phyloP scores from a whole-genome alignment of 2,329 filamentous ascomycete species.

The Penicillium sp. region DNA sequence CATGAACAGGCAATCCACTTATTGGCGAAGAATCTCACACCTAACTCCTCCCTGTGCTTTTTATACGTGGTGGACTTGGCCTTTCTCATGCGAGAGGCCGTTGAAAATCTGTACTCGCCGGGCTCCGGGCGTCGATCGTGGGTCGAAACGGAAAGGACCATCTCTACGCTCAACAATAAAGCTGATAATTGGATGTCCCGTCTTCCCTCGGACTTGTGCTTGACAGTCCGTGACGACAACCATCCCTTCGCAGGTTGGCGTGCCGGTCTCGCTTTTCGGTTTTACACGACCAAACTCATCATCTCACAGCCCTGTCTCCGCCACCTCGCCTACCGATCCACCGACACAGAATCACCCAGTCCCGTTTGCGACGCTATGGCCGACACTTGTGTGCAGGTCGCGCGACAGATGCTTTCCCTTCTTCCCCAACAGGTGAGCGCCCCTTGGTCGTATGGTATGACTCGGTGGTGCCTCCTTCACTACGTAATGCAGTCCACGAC shows the following conservation, averaged over 20 bases:
- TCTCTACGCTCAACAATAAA: slow-evolving; percentile 31
- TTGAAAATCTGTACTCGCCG: slow-evolving; percentile 38
- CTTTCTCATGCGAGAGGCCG: slow-evolving; percentile 32
- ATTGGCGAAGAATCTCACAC: slow-evolving; percentile 27
- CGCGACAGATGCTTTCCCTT: slow-evolving; percentile 30
- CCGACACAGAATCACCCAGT: slow-evolving; percentile 19
- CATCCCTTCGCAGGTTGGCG: slow-evolving; percentile 31
- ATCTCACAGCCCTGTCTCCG: slow-evolving; percentile 43
- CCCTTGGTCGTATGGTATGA: slow-evolving; percentile 27
- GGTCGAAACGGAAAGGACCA: slow-evolving; percentile 34
- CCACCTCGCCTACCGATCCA: slow-evolving; percentile 29
- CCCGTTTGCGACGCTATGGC: slow-evolving; percentile 34
- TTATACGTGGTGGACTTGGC: slow-evolving; percentile 37
- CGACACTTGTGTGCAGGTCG: slow-evolving; percentile 33
- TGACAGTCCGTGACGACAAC: slow-evolving; percentile 24
- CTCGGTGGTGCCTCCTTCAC: slow-evolving; percentile 41
- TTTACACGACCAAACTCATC: slow-evolving; percentile 41
- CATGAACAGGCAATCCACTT: slow-evolving; percentile 20
- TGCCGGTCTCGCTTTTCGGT: slow-evolving; percentile 37
- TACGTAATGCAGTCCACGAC: slow-evolving; percentile 39
- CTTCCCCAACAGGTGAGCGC: slow-evolving; percentile 33
- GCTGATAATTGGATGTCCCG: slow-evolving; percentile 37
- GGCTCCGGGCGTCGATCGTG: slow-evolving; percentile 31
- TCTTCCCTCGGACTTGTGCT: slow-evolving; percentile 36
- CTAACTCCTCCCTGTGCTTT: slow-evolving; percentile 38